These are phyloP conservation scores for Xylariaceae sp. DNA, from an alignment of 2,329 filamentous ascomycete species.

Conservation along the genomic window DNA sequence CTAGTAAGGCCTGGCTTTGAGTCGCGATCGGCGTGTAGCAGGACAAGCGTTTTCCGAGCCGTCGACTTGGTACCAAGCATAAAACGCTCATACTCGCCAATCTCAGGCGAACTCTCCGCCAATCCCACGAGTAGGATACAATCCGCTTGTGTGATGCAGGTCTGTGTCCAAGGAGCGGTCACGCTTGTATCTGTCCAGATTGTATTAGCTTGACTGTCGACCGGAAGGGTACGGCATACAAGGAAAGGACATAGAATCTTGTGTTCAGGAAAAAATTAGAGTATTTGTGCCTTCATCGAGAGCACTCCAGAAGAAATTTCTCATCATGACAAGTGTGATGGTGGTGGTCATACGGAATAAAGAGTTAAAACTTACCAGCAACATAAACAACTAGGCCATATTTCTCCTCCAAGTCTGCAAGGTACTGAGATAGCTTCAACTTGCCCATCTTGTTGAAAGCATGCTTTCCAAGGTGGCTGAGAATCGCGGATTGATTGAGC, in stretches of 20 bases:
- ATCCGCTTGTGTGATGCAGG: conserved; percentile 93
- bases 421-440: conserved; percentile 87
- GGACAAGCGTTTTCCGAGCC: conserved; percentile 83
- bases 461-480: conserved; percentile 91
- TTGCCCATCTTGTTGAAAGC: conserved; percentile 98
- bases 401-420: conserved; percentile 95
- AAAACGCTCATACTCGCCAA: conserved; percentile 95
- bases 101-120: conserved; percentile 80
- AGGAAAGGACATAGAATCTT: neutral
- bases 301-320: conserved; percentile 44
- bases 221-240: neutral
- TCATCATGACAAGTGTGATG: conserved; percentile 43
- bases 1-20: conserved; percentile 79
- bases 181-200: conserved; percentile 72
- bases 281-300: conserved; percentile 54
- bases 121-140: conserved; percentile 90
- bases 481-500: conserved; percentile 85
- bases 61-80: conserved; percentile 96
- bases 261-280: conserved; percentile 64
- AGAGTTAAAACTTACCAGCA: conserved; percentile 52
- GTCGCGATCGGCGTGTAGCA: conserved; percentile 85
- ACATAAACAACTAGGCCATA: conserved; percentile 94
- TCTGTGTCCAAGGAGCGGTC: conserved; percentile 97
- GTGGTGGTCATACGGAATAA: neutral
- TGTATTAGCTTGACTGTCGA: conserved; percentile 7